Percentiles rank a stretch among this genome's conserved stretches.
These are phyloP conservation scores for Trichophyton benhamiae DNA, from an alignment of 2,329 filamentous ascomycete genomes.

Conservation along the genomic window DNA sequence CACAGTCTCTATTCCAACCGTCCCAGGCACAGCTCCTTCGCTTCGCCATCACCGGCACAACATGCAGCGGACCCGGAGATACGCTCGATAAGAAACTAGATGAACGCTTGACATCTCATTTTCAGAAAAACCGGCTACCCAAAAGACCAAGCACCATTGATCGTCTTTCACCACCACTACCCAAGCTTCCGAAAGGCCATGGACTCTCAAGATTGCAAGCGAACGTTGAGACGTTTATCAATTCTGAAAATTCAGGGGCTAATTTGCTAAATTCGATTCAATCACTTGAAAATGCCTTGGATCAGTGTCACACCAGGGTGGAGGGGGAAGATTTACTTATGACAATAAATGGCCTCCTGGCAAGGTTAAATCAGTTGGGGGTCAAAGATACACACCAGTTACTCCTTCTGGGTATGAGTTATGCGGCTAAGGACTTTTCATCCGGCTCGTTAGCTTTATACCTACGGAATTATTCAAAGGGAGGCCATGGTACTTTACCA, in stretches of 20 bases:
- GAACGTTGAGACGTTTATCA: slow-evolving; percentile 5
- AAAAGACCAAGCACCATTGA: not conserved
- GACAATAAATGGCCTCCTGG: slow-evolving; percentile 21
- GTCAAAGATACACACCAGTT: slow-evolving; percentile 8
- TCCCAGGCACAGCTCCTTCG: slow-evolving; percentile 23
- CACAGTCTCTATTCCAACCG: not conserved
- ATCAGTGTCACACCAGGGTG: slow-evolving; percentile 16
- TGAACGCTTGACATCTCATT: slow-evolving; percentile 13
- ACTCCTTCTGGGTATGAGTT: slow-evolving; percentile 20
- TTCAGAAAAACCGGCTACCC: slow-evolving; percentile 11
- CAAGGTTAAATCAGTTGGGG: slow-evolving; percentile 18
- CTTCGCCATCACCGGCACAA: slow-evolving; percentile 21
- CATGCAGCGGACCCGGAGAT: slow-evolving; percentile 6
- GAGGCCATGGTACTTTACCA: slow-evolving; percentile 6
- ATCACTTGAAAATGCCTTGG: slow-evolving; percentile 16
- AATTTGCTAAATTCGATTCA: not conserved
- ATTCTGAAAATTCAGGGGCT: not conserved
- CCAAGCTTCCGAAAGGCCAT: not conserved
- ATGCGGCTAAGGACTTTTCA: slow-evolving; percentile 22
- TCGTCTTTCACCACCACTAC: not conserved
- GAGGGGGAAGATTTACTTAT: slow-evolving; percentile 23
- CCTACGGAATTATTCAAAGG: slow-evolving; percentile 14
- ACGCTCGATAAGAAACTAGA: slow-evolving; percentile 9
- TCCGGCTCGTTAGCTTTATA: slow-evolving; percentile 20
- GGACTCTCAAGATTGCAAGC: slow-evolving; percentile 6